phyloP scores from a whole-genome alignment of 345 rosid species.

The Linum tenue region DNA sequence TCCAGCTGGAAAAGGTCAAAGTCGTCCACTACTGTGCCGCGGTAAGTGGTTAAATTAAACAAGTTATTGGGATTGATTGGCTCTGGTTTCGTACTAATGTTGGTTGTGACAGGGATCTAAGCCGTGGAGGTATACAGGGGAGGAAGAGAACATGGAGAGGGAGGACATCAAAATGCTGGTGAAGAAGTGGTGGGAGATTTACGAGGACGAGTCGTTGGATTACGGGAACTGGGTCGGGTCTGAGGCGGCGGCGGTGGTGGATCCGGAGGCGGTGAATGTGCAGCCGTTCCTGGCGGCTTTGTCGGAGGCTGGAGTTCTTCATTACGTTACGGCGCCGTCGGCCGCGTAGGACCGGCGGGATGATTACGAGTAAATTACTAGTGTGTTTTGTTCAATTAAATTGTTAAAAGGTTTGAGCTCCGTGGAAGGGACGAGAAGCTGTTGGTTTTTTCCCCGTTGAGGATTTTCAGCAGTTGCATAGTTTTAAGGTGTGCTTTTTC shows the following conservation, averaged over 20 bases:
- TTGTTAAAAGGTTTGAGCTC: background rate
- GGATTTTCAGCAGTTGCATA: background rate
- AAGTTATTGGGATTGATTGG: background rate
- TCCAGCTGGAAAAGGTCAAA: conserved; percentile 5
- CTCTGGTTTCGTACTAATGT: background rate
- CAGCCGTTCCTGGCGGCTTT: conserved; percentile 41
- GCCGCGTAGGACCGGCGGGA: conserved; percentile 39
- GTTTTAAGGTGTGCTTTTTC: background rate
- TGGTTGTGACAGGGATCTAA: background rate
- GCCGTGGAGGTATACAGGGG: conserved; percentile 4
- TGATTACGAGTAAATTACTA: too few relatives aligned
- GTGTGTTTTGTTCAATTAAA: too few relatives aligned
- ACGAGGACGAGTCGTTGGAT: conserved; percentile 34
- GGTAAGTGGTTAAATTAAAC: background rate
- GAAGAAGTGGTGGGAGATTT: conserved; percentile 3
- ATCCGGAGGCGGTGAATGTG: conserved; percentile 12
- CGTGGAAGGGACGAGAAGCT: background rate
- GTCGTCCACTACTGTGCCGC: conserved; percentile 10
- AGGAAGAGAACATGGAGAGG: conserved; percentile 5
- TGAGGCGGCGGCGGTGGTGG: background rate
- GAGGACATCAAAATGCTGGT: conserved; percentile 9
- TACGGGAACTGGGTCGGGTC: conserved; percentile 15
- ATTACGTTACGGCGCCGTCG: conserved; percentile 57
- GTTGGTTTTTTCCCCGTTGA: background rate
- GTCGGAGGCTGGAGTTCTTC: conserved; percentile 39